Evolutionary conservation across 768 basidiomycete species (phyloP), one percentile per base, ranked within the genome.

Genomic region (Tricholoma flavovirens): DNA sequence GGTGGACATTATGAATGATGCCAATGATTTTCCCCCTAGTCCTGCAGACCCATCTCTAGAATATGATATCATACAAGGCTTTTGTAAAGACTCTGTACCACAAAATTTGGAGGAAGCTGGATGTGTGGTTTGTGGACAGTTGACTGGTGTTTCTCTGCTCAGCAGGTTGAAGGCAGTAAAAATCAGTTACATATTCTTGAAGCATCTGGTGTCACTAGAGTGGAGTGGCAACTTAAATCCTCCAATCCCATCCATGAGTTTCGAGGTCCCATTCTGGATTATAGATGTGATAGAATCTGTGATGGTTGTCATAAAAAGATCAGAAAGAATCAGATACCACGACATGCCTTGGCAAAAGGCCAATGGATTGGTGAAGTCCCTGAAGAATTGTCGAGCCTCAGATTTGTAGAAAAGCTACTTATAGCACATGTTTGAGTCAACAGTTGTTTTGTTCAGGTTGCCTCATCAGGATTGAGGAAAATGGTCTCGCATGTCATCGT

Each of bases 401-500:
- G 30, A 32, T 65, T 53, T 32, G 30, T 32, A 1, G 30, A 32
- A 11, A 4, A 8, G 30, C 24, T 50, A 3, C 29, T 50, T 5
- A 32, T 51, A 5, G 5, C 6, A 19, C n/a, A 9, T 17, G 38
- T 51, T 14, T 32, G 9, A 4, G 32, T 35, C 2, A 51, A 51
- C 22, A 17, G 36, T 9, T 74, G 67, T 54, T 48, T 74, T 12
- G 66, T 73, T 0, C 46, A 61, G 0, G 67, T 74, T 0, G 43
- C 50, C 6, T 49, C 62, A 6, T 67, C 63, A 8, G 74, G 73
- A 8, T 36, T 36, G 35, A 12, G 12, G 12, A 36, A 72, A 51
- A 71, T 75, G 72, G 56, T 46, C 0, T 71, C 69, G 1, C 74
- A 73, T 62, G 64, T 59, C 1, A 66, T 73, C 1, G 62, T 63